A percentile compares a stretch with the other conserved stretches of the same genome.
phyloP scores from a whole-genome alignment of 192 early-diverging fungal species.

The Glomus cerebriforme region DNA sequence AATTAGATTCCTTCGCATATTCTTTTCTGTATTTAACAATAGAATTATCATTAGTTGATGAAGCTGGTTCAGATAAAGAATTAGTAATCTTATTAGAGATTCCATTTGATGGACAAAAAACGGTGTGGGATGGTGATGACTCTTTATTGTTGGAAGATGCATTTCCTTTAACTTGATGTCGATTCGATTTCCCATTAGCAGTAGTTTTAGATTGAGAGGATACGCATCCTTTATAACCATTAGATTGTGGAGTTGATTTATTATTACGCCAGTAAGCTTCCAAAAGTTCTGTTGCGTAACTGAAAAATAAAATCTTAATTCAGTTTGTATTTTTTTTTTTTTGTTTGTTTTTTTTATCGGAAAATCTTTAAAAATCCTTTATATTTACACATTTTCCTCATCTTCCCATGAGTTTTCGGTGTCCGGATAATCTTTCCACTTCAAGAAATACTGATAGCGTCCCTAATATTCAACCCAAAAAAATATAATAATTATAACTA shows the following conservation, averaged over 20 bases:
- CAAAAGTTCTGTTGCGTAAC: neutral
- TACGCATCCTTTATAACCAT: neutral
- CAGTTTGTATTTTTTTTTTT: no score
- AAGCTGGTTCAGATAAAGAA: neutral
- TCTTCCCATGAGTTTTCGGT: slow-evolving; percentile 58
- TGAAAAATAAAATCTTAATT: neutral
- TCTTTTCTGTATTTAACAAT: neutral
- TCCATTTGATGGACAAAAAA: neutral
- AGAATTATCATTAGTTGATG: neutral
- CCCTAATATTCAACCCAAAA: neutral
- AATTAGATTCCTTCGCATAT: neutral
- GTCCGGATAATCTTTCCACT: slow-evolving; percentile 54
- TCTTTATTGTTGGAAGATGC: neutral
- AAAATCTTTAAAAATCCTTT: neutral
- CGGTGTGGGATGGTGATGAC: neutral
- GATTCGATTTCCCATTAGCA: neutral
- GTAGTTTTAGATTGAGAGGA: neutral
- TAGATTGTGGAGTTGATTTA: neutral
- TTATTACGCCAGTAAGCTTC: neutral
- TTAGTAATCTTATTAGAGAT: neutral
- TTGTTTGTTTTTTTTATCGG: no score
- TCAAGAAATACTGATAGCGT: slow-evolving; percentile 44
- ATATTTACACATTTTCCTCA: slow-evolving; percentile 48
- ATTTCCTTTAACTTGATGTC: neutral
- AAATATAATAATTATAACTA: neutral